These are phyloP conservation scores for Mrakiaceae sp. DNA, from an alignment of 1,284 basidiomycete genomes.

Conservation along the genomic window DNA sequence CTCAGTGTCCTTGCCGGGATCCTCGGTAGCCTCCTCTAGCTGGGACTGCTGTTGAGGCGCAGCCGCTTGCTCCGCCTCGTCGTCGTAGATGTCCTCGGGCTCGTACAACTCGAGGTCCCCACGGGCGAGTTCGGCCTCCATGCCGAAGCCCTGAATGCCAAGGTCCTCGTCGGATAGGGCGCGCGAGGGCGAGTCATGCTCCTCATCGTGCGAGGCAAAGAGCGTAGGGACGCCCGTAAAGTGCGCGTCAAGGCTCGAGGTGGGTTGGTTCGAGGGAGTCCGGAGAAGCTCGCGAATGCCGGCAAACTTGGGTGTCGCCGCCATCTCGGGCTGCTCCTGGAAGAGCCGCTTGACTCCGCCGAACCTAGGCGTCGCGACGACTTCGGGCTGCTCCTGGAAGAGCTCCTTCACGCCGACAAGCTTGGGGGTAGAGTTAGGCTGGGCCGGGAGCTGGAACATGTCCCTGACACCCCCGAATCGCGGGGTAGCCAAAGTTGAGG, in stretches of 20 bases:
- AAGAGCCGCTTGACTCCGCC: neutral
- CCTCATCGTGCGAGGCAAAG: constrained; percentile 3
- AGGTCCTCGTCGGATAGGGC: neutral
- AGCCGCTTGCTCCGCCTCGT: constrained; percentile 21
- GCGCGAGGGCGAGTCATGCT: neutral
- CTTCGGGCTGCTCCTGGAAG: neutral
- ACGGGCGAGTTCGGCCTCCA: neutral
- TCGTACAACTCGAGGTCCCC: neutral
- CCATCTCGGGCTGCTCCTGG: neutral
- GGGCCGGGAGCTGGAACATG: neutral
- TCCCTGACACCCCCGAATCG: neutral
- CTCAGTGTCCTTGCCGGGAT: neutral
- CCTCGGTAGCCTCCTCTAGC: neutral
- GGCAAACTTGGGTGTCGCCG: neutral
- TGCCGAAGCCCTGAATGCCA: neutral
- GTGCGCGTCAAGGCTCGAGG: neutral
- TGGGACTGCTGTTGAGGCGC: too few relatives aligned
- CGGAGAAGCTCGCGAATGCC: neutral
- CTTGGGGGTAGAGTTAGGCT: neutral
- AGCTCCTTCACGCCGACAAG: neutral
- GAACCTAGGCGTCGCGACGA: neutral
- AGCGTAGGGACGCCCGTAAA: neutral
- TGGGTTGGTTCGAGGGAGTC: neutral
- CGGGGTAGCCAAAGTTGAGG: neutral
- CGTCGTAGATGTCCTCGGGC: constrained; percentile 18